Evolutionary conservation across 192 early-diverging fungal genomes (phyloP).

Genomic region (Chytriomyces sp.): DNA sequence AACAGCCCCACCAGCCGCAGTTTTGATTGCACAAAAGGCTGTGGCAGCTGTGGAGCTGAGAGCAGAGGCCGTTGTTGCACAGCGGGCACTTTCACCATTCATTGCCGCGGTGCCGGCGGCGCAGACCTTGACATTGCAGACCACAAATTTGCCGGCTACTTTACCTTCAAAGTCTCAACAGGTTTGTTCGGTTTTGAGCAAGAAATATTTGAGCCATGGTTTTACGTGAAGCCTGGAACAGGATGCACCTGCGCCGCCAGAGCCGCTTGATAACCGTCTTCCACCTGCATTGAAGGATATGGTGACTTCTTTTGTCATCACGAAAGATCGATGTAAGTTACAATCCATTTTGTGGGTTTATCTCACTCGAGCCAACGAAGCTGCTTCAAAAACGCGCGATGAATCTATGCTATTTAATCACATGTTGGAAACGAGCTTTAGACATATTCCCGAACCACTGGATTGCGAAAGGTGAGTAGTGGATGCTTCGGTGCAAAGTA

Average conservation of each 20-base stretch:
- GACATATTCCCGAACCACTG: conserved; percentile 76
- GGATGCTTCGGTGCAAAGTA: conserved; percentile 3
- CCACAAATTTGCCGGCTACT: too few relatives aligned
- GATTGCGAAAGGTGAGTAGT: conserved; percentile 77
- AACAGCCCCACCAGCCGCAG: not conserved
- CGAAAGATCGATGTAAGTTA: conserved; percentile 59
- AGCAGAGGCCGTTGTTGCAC: too few relatives aligned
- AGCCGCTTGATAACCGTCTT: conserved; percentile 53
- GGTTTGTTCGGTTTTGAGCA: too few relatives aligned
- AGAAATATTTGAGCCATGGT: too few relatives aligned
- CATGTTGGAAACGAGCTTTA: conserved; percentile 85
- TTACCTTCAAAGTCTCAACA: too few relatives aligned
- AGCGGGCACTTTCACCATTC: too few relatives aligned
- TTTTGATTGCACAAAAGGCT: too few relatives aligned
- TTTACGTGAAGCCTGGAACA: not conserved
- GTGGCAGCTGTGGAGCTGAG: too few relatives aligned
- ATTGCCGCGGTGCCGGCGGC: too few relatives aligned
- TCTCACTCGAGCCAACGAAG: not conserved
- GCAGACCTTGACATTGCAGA: too few relatives aligned
- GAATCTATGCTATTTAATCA: conserved; percentile 52
- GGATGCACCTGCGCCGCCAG: conserved; percentile 32
- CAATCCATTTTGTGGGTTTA: not conserved
- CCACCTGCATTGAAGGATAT: conserved; percentile 71
- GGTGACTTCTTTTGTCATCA: conserved; percentile 66
- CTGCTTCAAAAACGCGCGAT: conserved; percentile 39